Percentiles rank a stretch among this genome's conserved stretches.
Evolutionary conservation across 2,329 filamentous ascomycete genomes (phyloP).

Genomic region (Talaromyces rugulosus): DNA sequence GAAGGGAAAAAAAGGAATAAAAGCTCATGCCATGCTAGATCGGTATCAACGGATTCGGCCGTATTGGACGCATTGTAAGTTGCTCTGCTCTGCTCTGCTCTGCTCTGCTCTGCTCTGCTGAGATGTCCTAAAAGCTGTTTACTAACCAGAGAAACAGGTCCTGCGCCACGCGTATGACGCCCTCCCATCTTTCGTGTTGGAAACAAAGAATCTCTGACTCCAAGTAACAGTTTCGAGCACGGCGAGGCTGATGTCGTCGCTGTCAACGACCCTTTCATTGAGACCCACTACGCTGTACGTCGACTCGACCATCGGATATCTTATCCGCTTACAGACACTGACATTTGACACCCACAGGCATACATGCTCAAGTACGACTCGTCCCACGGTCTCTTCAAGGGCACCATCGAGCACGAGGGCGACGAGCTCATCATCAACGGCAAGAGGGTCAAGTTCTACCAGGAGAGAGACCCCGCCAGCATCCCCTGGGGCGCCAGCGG

Average conservation of each 20-base stretch:
- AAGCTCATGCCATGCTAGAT: conserved; percentile 63
- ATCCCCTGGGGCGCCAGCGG: conserved; percentile 89
- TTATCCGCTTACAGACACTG: conserved; percentile 1
- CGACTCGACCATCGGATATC: not conserved
- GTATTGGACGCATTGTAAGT: conserved; percentile 87
- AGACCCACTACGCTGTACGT: conserved; percentile 94
- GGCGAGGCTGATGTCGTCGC: conserved; percentile 86
- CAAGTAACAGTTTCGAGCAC: conserved; percentile 65
- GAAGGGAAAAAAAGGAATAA: not conserved
- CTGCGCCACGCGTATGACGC: conserved; percentile 85
- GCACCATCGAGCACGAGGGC: conserved; percentile 70
- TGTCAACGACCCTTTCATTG: conserved; percentile 99
- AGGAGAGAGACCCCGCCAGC: conserved; percentile 79
- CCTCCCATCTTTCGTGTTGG: not conserved
- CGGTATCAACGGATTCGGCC: conserved; percentile 99
- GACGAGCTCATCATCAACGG: conserved; percentile 81
- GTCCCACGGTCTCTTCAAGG: conserved; percentile 95
- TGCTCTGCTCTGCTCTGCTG: not conserved
- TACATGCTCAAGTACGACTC: conserved; percentile 99
- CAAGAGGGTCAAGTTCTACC: conserved; percentile 94
- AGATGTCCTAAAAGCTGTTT: conserved; percentile 21
- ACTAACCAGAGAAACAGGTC: conserved; percentile 47
- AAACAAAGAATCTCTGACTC: not conserved
- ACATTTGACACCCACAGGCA: conserved; percentile 52
- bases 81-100: not conserved